These are phyloP conservation scores for Leavenworthia alabamica DNA, from an alignment of 345 rosid species.

Conservation along the genomic window DNA sequence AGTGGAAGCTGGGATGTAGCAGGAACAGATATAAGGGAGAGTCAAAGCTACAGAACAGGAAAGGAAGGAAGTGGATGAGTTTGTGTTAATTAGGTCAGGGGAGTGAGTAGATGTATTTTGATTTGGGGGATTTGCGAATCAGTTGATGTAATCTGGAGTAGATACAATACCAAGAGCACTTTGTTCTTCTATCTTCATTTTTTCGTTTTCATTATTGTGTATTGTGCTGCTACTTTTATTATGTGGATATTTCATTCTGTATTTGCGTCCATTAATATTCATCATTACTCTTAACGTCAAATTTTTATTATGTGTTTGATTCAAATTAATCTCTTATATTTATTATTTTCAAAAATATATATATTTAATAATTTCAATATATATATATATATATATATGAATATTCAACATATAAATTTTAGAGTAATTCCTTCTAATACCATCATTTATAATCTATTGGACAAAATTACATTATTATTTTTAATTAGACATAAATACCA, in stretches of 20 bases:
- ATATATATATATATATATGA: too few species aligned
- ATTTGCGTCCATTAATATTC: background rate
- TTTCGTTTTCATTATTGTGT: background rate
- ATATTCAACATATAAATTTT: too few species aligned
- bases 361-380: too few species aligned
- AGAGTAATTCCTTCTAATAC: too few species aligned
- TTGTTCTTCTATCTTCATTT: background rate
- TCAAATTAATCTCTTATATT: background rate
- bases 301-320: background rate
- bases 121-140: too few species aligned
- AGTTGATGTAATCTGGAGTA: too few species aligned
- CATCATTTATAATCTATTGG: too few species aligned
- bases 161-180: conserved; percentile 6
- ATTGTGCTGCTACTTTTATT: conserved; percentile 10
- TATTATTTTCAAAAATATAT: too few species aligned
- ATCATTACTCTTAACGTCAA: background rate
- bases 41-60: conserved; percentile 39
- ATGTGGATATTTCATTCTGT: conserved; percentile 4
- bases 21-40: conserved; percentile 58
- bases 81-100: too few species aligned
- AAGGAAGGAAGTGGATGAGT: conserved; percentile 35
- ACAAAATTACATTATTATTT: too few species aligned
- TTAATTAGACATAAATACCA: too few species aligned
- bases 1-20: conserved; percentile 68
- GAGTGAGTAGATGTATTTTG: too few species aligned